Base-by-base conservation (phyloP, 1,284 basidiomycete species). In the Marasmius tenuissimus region DNA sequence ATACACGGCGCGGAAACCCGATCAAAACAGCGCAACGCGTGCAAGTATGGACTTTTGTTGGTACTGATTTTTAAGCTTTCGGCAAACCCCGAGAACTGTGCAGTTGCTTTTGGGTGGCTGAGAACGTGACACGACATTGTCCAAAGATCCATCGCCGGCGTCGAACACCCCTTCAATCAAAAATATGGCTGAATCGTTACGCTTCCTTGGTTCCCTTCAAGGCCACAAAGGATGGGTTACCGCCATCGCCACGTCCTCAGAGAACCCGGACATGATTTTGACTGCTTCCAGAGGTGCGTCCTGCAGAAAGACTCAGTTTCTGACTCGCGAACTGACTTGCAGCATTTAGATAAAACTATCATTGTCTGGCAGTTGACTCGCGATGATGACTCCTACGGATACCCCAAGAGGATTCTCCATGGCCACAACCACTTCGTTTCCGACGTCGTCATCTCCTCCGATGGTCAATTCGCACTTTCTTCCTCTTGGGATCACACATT, bases 391-490 rank as follows among this genome's bases (percentile, higher is more conserved):
- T 82, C 87, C 60, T 96, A 95, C 76, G 96, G 96, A 61, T 96
- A 91, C 84, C 95, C 96, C 68, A 99, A 98, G 85, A 91, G 92
- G 74, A 94, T 98, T 76, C 91, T 99, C 68, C 92, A 95, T 78
- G 97, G 97, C 69, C 97, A 99, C 87, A 98, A 98, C 85, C 96
- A 98, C 86, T 99, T 99, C 76, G 97, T 99, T 67, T 99, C 97
- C 59, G 97, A 99, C 79, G 94, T 99, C 70, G 96, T 97, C 73
- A 94, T 97, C 78, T 97, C 95, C 65, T 98, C 96, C 67, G 97
- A 99, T 78, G 97, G 97, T 75, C 97, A 99, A 83, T 99, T 99
- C 78, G 97, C 97, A 60, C 92, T 99, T 66, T 99, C 97, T 65
- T 93, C 97, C 56, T 99, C 97, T 58, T 99, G 97, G 97, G 97